Percentiles rank a stretch among this genome's conserved stretches.
Conservation (phyloP, 768 basidiomycete species). For the Russula lepida region DNA sequence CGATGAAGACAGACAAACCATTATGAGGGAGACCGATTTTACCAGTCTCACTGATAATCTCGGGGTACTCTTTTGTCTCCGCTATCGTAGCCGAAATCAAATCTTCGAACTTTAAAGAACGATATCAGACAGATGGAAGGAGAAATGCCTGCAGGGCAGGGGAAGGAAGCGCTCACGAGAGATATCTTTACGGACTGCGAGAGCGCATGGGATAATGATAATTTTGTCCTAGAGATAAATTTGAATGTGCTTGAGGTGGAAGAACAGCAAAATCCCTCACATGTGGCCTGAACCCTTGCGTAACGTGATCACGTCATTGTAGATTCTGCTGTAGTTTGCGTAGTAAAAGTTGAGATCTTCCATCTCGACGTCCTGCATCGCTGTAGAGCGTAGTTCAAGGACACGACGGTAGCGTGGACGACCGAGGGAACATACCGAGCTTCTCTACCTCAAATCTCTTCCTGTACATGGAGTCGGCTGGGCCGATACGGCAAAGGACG, state of each 20-base stretch:
- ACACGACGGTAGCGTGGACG: not conserved
- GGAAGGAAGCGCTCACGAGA: conserved; percentile 39
- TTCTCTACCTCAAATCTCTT: conserved; percentile 92
- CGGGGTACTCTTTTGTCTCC: conserved; percentile 93
- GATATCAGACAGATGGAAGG: not conserved
- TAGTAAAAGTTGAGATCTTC: conserved; percentile 97
- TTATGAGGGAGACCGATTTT: conserved; percentile 88
- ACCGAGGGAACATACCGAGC: conserved; percentile 42
- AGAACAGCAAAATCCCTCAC: conserved; percentile 39
- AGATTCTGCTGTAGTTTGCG: conserved; percentile 94
- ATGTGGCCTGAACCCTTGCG: conserved; percentile 94
- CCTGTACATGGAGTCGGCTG: conserved; percentile 35
- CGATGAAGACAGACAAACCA: conserved; percentile 33
- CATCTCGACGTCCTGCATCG: conserved; percentile 86
- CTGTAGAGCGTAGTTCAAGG: conserved; percentile 33
- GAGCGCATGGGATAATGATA: conserved; percentile 89
- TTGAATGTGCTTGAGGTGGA: conserved; percentile 4
- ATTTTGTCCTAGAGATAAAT: conserved; percentile 66
- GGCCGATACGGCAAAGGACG: conserved; percentile 5
- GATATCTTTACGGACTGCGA: conserved; percentile 98
- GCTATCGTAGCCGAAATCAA: conserved; percentile 89
- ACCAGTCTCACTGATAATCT: conserved; percentile 86
- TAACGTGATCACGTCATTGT: conserved; percentile 94
- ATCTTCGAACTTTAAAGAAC: conserved; percentile 64
- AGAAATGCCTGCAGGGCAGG: not conserved